Evolutionary conservation across 2,329 filamentous ascomycete species (phyloP).

Genomic region (Alternaria conjuncta): DNA sequence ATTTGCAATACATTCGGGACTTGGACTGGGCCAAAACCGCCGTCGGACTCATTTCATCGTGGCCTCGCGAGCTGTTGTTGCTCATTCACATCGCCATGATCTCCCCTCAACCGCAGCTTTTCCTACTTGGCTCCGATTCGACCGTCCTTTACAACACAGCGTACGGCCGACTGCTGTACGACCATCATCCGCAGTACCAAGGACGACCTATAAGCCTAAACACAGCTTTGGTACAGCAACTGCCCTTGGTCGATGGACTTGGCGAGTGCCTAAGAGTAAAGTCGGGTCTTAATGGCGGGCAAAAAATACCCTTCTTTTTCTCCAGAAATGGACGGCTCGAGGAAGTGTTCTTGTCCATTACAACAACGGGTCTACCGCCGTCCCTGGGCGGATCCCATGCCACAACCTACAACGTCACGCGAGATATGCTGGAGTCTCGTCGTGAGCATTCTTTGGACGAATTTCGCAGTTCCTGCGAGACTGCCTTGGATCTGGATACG

Average conservation of each 20-base stretch:
- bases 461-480: background rate
- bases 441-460: slow-evolving; percentile 1
- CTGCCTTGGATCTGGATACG: background rate
- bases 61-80: background rate
- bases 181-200: background rate
- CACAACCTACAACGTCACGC: background rate
- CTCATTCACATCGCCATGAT: background rate
- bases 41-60: background rate
- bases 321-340: background rate
- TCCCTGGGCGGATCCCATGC: background rate
- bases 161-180: background rate
- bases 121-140: background rate
- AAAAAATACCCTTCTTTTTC: background rate
- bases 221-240: background rate
- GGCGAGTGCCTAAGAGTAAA: background rate
- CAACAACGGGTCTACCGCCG: background rate
- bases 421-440: background rate
- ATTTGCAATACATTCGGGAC: background rate
- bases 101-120: background rate
- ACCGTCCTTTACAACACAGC: background rate
- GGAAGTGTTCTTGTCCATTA: background rate
- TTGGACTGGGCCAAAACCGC: background rate
- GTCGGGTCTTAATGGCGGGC: background rate
- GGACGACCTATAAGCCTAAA: background rate
- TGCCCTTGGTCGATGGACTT: background rate